Conservation (phyloP, 2,329 filamentous ascomycete genomes). For the Clonostachys chloroleuca region DNA sequence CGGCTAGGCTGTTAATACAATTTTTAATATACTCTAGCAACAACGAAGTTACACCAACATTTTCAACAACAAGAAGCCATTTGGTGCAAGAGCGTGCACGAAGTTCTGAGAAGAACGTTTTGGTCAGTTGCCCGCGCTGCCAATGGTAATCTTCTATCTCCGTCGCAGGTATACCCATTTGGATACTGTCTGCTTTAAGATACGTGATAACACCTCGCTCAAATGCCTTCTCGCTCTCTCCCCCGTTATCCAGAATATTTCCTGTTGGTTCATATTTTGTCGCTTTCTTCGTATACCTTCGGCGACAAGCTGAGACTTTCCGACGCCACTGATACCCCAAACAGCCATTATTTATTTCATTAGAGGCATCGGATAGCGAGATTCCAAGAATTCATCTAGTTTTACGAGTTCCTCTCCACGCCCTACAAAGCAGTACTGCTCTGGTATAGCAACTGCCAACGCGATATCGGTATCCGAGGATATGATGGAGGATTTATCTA, state of each 20-base stretch:
- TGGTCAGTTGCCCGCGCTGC: background rate
- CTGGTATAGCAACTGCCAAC: background rate
- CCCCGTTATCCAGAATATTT: background rate
- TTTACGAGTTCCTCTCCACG: background rate
- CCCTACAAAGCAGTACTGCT: background rate
- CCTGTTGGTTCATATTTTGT: background rate
- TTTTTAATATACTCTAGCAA: too few relatives aligned
- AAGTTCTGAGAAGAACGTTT: background rate
- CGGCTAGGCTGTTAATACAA: too few relatives aligned
- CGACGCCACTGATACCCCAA: background rate
- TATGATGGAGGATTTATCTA: background rate
- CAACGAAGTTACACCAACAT: too few relatives aligned
- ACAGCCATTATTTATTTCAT: background rate
- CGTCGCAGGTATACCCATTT: background rate
- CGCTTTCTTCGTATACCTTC: background rate
- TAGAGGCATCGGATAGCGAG: background rate
- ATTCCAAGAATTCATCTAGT: background rate
- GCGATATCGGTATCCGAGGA: background rate
- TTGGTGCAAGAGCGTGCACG: too few relatives aligned
- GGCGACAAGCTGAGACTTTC: background rate
- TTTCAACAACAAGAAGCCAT: background rate
- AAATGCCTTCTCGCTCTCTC: background rate
- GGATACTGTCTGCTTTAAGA: background rate
- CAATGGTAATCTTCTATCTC: background rate
- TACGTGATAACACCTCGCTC: background rate